A percentile compares a stretch with the other conserved stretches of the same genome.
phyloP scores from a whole-genome alignment of 2,329 filamentous ascomycete species.

The Fusarium sp. region DNA sequence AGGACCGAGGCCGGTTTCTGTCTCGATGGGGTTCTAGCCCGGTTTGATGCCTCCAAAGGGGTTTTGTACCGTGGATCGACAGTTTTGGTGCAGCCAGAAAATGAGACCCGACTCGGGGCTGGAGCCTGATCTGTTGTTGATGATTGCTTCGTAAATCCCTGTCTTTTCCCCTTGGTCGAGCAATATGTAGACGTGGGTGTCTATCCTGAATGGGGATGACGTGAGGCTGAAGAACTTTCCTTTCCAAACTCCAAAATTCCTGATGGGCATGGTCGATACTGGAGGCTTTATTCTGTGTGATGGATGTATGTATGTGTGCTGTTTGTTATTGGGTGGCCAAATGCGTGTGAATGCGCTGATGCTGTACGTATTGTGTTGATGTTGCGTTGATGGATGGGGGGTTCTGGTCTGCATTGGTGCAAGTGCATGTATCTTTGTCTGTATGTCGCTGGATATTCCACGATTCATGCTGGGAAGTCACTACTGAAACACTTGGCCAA shows the following conservation, averaged over 20 bases:
- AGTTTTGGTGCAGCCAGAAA: neutral
- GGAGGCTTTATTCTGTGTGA: neutral
- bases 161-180: neutral
- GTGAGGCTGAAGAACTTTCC: neutral
- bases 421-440: neutral
- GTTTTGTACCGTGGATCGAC: neutral
- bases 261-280: neutral
- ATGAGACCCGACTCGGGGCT: neutral
- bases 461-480: neutral
- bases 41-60: neutral
- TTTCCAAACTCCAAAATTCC: conserved; percentile 1
- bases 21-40: neutral
- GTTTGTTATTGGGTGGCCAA: neutral
- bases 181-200: neutral
- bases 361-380: neutral
- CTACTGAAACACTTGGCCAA: neutral
- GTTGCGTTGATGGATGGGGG: neutral
- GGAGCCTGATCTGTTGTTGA: neutral
- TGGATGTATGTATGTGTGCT: neutral
- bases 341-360: neutral
- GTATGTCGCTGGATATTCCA: neutral
- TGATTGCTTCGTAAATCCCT: neutral
- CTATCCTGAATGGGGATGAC: neutral
- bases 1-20: neutral
- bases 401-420: neutral